Evolutionary conservation across 2,329 filamentous ascomycete species (phyloP).

Genomic region (Hypoxylon sp.): DNA sequence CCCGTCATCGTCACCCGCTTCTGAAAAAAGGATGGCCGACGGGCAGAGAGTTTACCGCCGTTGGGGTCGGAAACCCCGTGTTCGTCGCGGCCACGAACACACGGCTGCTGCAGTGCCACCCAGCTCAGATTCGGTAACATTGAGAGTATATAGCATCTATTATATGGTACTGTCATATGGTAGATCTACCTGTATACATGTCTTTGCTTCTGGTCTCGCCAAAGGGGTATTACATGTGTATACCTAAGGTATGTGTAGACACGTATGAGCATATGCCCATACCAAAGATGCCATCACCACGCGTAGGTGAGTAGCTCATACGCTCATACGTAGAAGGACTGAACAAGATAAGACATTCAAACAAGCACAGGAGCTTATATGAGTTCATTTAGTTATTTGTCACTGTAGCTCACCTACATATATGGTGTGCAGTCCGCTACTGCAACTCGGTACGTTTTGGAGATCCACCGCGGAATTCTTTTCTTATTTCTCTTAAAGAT

Average conservation of each 20-base stretch:
- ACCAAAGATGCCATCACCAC: too few species aligned
- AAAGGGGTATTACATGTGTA: too few species aligned
- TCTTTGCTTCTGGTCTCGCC: too few species aligned
- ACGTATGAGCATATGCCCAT: too few species aligned
- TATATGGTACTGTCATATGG: slow-evolving; percentile 6
- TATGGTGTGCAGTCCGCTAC: background rate
- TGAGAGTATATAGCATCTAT: too few species aligned
- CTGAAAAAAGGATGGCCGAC: slow-evolving; percentile 9
- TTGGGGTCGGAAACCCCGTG: slow-evolving; percentile 15
- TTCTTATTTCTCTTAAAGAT: too few species aligned
- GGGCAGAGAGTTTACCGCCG: slow-evolving; percentile 13
- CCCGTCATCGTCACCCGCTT: background rate
- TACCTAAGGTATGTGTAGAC: too few species aligned
- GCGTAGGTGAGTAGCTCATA: too few species aligned
- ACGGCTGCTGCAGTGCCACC: slow-evolving; percentile 27
- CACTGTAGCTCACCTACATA: background rate
- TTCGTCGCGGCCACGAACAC: slow-evolving; percentile 25
- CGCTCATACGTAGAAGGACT: background rate
- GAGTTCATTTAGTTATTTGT: background rate
- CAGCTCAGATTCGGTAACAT: slow-evolving; percentile 33
- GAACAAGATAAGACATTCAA: background rate
- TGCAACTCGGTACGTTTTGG: background rate
- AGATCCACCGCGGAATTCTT: slow-evolving; percentile 33
- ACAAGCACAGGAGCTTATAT: background rate
- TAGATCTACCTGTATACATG: background rate